phyloP scores from a whole-genome alignment of 164 flowering plant species.

The Annona cherimola region DNA sequence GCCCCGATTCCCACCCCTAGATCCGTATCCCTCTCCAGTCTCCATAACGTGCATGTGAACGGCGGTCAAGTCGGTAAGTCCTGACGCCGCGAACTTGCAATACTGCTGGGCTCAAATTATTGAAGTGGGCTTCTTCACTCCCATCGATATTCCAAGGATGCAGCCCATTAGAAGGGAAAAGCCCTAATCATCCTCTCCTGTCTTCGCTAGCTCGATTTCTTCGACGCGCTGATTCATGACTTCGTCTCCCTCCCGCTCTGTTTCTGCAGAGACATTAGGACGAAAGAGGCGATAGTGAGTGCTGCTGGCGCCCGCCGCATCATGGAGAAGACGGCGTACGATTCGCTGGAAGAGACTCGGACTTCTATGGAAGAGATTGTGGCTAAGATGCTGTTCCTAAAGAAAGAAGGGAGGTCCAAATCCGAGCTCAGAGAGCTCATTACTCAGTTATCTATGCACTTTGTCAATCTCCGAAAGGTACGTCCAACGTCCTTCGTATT shows the following conservation, averaged over 20 bases:
- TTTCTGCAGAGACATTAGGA: background rate
- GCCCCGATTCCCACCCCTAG: too few relatives aligned
- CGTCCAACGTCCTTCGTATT: background rate
- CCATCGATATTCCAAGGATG: too few relatives aligned
- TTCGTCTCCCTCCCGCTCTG: background rate
- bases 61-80: too few relatives aligned
- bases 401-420: constrained; percentile 53
- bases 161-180: too few relatives aligned
- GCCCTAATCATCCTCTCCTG: too few relatives aligned
- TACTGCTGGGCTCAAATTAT: too few relatives aligned
- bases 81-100: too few relatives aligned
- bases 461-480: constrained; percentile 88
- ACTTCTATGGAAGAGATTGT: constrained; percentile 72
- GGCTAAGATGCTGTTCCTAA: constrained; percentile 65
- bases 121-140: too few relatives aligned
- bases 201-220: too few relatives aligned
- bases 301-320: background rate
- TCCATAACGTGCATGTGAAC: too few relatives aligned
- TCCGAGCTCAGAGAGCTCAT: constrained; percentile 65
- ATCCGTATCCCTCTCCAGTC: too few relatives aligned
- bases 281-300: background rate
- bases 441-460: constrained; percentile 77
- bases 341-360: constrained; percentile 51
- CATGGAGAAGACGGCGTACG: constrained; percentile 43
- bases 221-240: too few relatives aligned